Conservation (phyloP, 1,284 basidiomycete species). For the Tilletiopsis washingtonensis region DNA sequence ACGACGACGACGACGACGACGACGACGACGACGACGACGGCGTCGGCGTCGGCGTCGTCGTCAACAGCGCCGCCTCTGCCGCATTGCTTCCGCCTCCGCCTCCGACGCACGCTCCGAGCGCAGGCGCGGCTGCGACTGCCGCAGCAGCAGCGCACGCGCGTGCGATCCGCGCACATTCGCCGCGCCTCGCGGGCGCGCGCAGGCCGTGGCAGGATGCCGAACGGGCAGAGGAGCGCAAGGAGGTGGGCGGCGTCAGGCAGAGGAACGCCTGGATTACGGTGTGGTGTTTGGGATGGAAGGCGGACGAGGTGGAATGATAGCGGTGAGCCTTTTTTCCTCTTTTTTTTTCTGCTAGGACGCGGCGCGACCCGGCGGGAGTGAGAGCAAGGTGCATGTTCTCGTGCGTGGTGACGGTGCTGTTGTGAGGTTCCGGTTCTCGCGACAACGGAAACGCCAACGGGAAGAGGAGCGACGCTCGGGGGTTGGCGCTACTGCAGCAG, state of each 20-base stretch:
- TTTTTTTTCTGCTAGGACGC: no score
- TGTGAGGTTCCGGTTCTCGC: no score
- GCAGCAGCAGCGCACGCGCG: not conserved
- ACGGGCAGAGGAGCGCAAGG: conserved; percentile 9
- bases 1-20: not conserved
- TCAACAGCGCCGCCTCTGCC: not conserved
- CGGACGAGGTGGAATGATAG: no score
- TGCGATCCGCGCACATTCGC: not conserved
- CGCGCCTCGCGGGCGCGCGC: conserved; percentile 10
- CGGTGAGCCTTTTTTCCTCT: no score
- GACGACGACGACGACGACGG: not conserved
- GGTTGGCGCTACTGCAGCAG: no score
- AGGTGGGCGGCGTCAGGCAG: conserved; percentile 11
- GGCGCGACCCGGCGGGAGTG: no score
- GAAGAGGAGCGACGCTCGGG: no score
- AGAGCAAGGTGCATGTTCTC: no score
- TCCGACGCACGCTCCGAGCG: not conserved
- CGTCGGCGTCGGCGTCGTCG: not conserved
- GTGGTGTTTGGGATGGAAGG: conserved; percentile 15
- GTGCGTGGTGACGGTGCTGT: no score
- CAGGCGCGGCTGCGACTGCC: not conserved
- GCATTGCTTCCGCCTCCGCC: not conserved
- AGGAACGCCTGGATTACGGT: conserved; percentile 28
- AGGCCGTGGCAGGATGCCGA: conserved; percentile 9
- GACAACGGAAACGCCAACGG: no score